Evolutionary conservation across 768 basidiomycete genomes (phyloP), one percentile per base, ranked within the genome.

Genomic region (Rubroboletus satanas): DNA sequence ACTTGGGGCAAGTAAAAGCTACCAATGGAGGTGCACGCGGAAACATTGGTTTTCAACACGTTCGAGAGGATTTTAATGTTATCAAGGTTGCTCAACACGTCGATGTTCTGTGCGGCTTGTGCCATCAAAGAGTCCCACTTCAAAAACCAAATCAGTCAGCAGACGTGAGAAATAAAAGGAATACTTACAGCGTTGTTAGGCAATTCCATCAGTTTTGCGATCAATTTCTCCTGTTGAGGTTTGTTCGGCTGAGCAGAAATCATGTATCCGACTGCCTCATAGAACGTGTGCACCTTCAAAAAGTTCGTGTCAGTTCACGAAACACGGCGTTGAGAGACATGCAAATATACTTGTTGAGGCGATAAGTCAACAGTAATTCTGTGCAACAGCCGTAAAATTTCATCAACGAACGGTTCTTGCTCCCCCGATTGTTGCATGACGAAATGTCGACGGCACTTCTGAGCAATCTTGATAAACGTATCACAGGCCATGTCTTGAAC

Each of bases 401-500:
- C 97, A 64, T 98, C 95, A 43, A 99, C 89, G 71, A 98, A 99
- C 2, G 97, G 97, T 67, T 99, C 97, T 51, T 84, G 84, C 73
- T 99, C 97, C 56, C 93, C 93, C 9, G 93, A 88, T 71, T 99
- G 97, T 67, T 95, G 93, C 89, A 98, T 93, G 56, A 99, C 93
- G 64, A 99, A 99, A 72, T 99, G 97, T 51, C 96, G 82, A 39
- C 94, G 82, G 71, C 95, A 98, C 72, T 98, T 99, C 71, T 99
- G 97, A 23, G 97, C 93, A 63, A 99, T 99, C 75, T 98, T 99
- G 78, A 99, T 98, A 74, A 99, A 99, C 0, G 97, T 99, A 71
- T 99, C 97, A 74, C 97, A 99, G 44, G 97, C 97, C 97, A 99
- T 99, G 75, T 99, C 97, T 72, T 99, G 97, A 11, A 99, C 97